Percentiles rank a stretch among this genome's conserved stretches.
Evolutionary conservation across 352 stramenopile species (phyloP).

Genomic region (Pythium insidiosum): DNA sequence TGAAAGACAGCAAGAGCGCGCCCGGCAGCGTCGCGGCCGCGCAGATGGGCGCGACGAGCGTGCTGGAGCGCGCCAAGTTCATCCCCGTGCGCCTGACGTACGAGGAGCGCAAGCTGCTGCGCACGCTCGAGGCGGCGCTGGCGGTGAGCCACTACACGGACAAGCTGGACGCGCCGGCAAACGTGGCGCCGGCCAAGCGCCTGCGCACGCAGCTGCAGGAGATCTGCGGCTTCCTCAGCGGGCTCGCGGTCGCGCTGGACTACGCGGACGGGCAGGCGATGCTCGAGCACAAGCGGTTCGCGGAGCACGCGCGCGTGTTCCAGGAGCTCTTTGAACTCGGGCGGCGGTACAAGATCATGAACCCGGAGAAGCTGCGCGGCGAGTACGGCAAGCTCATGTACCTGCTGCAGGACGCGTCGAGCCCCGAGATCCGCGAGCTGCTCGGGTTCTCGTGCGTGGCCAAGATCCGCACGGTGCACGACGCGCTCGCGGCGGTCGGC

Average conservation of each 20-base stretch:
- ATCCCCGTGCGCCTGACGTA: conserved; percentile 95
- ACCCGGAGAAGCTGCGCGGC: conserved; percentile 96
- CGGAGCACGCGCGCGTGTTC: conserved; percentile 84
- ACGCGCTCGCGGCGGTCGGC: conserved; percentile 59
- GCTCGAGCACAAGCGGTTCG: conserved; percentile 87
- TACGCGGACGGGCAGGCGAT: conserved; percentile 84
- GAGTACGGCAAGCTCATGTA: conserved; percentile 97
- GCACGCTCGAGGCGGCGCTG: conserved; percentile 91
- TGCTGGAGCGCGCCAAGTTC: conserved; percentile 91
- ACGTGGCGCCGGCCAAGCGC: conserved; percentile 56
- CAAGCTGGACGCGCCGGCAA: conserved; percentile 83
- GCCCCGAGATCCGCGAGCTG: conserved; percentile 71
- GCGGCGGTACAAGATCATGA: conserved; percentile 97
- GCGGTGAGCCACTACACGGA: conserved; percentile 92
- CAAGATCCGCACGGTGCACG: conserved; percentile 86
- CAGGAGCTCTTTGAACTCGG: conserved; percentile 92
- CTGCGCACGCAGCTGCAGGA: conserved; percentile 87
- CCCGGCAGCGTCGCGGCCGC: conserved; percentile 12
- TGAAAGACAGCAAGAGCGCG: neutral
- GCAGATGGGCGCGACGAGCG: conserved; percentile 18
- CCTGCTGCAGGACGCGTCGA: conserved; percentile 87
- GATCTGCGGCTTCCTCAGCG: conserved; percentile 88
- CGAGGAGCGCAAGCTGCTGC: conserved; percentile 92
- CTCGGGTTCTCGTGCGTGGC: conserved; percentile 78
- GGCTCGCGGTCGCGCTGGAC: conserved; percentile 87